Evolutionary conservation across 768 basidiomycete genomes (phyloP), one percentile per base, ranked within the genome.

Genomic region (Lentinus tigrinus): DNA sequence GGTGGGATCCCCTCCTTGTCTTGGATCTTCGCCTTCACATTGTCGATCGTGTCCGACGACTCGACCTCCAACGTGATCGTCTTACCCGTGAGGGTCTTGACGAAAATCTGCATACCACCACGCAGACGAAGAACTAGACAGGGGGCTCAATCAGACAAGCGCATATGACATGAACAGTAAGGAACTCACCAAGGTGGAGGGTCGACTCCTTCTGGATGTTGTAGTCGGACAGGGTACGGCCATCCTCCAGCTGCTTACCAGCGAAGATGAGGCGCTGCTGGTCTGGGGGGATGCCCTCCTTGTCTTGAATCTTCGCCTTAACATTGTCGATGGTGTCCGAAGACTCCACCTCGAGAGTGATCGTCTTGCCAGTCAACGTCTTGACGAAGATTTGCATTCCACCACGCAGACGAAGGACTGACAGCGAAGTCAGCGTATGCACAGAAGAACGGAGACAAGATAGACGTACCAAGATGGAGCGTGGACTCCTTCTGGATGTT

Each of bases 241-340:
- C 81, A 62, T 83, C 81, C 67, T 83, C 81, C 39, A 82, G 73
- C 71, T 83, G 81, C 72, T 83, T 83, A 44, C 70, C 94, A 50
- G 94, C 94, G 63, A 95, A 95, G 70, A 89, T 93, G 44, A 95
- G 77, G 44, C 93, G 88, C 66, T 95, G 93, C 69, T 94, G 92
- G 65, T 93, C 88, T 1, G 89, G 86, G 39, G 88, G 89, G 34
- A 91, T 91, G 0, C 89, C 89, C 59, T 90, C 89, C 72, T 89
- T 89, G 68, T 90, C 88, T 65, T 89, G 88, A 21, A 90, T 89
- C 76, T 88, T 88, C 0, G 85, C 80, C 71, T 87, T 88, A 26
- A 94, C 92, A 61, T 93, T 92, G 70, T 95, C 93, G 67, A 95
- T 94, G 19, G 93, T 93, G 70, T 94, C 91, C 0, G 89, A 91